phyloP scores from a whole-genome alignment of 331 rosid species.

The Malus hybrid region DNA sequence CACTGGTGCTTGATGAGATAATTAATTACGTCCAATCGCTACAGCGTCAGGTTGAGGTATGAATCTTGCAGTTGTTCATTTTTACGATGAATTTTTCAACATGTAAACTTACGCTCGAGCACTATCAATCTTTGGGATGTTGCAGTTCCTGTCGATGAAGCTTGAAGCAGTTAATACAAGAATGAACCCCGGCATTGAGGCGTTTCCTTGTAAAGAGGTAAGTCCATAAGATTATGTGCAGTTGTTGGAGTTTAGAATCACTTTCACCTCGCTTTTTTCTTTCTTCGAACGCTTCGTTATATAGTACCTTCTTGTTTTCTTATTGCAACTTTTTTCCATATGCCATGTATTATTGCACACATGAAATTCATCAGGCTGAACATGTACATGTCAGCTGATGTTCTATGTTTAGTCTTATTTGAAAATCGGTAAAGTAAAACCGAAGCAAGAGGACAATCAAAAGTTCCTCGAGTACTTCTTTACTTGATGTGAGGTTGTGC shows the following conservation, averaged over 20 bases:
- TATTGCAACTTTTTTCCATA: neutral
- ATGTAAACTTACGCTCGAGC: neutral
- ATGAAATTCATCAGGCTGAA: neutral
- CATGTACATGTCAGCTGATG: neutral
- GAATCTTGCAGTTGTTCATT: neutral
- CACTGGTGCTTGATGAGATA: constrained; percentile 88
- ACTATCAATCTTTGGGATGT: constrained; percentile 17
- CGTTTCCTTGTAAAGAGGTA: constrained; percentile 77
- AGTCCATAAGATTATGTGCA: constrained; percentile 12
- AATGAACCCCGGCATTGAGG: constrained; percentile 55
- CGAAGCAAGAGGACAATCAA: neutral
- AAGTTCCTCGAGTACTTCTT: neutral
- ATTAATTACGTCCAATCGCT: constrained; percentile 89
- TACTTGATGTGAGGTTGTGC: neutral
- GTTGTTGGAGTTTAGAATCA: neutral
- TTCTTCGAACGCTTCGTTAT: neutral
- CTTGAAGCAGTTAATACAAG: constrained; percentile 86
- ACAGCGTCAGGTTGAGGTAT: constrained; percentile 88
- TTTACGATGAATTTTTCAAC: neutral
- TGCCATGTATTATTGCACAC: neutral
- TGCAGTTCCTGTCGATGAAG: constrained; percentile 94
- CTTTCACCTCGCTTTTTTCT: neutral
- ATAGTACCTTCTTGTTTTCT: neutral
- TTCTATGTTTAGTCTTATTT: neutral
- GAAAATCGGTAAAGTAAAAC: neutral